These are phyloP conservation scores for Domatiomyces globalis DNA, from an alignment of 2,329 filamentous ascomycete genomes.

Conservation along the genomic window DNA sequence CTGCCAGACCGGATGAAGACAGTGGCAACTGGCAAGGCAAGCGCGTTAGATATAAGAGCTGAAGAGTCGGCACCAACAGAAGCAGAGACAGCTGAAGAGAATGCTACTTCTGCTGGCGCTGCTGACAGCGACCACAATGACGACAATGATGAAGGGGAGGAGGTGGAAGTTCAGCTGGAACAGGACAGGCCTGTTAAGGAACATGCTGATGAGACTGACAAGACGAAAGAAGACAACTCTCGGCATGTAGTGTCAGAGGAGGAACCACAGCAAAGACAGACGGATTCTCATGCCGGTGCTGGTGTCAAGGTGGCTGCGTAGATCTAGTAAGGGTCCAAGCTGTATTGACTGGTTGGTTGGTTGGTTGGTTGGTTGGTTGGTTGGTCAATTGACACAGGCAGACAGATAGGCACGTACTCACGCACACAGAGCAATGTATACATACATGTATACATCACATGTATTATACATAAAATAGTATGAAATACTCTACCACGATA, in stretches of 20 bases:
- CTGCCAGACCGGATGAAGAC: not conserved
- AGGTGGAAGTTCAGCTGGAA: slow-evolving; percentile 4
- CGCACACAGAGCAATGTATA: not conserved
- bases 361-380: no score
- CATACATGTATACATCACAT: not conserved
- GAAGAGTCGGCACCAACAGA: not conserved
- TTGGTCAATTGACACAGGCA: not conserved
- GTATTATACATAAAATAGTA: not conserved
- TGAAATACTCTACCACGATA: no score
- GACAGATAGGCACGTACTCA: not conserved
- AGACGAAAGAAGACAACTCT: slow-evolving; percentile 1
- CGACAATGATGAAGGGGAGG: slow-evolving; percentile 1
- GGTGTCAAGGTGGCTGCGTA: not conserved
- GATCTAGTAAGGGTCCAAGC: no score
- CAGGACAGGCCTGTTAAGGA: not conserved
- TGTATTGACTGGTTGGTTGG: not conserved
- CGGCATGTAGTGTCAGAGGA: not conserved
- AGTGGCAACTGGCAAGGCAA: not conserved
- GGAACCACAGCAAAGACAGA: not conserved
- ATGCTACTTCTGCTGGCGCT: not conserved
- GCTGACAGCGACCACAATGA: not conserved
- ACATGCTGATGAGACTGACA: not conserved
- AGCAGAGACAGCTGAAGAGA: not conserved
- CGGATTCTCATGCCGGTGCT: not conserved
- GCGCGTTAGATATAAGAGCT: not conserved